Conservation (phyloP, 1,284 basidiomycete genomes). For the Moesziomyces aphidis region DNA sequence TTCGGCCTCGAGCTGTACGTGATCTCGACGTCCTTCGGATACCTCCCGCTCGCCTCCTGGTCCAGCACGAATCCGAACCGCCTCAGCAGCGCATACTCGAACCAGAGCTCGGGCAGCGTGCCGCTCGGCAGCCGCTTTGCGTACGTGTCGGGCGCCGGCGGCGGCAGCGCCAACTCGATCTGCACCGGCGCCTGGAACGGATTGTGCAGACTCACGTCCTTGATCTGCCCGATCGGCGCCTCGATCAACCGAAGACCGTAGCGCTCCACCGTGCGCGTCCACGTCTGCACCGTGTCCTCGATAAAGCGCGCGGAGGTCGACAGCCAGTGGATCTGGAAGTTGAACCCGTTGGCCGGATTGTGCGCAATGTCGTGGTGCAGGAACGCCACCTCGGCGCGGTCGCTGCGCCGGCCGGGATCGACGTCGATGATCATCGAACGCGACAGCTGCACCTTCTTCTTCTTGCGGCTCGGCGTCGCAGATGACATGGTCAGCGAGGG, state of each 20-base stretch:
- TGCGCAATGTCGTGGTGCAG: conserved; percentile 66
- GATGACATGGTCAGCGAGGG: conserved; percentile 30
- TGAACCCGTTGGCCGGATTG: conserved; percentile 67
- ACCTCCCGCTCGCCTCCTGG: conserved; percentile 60
- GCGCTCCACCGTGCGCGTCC: conserved; percentile 85
- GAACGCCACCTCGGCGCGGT: conserved; percentile 65
- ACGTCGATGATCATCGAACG: conserved; percentile 63
- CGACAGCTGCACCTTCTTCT: conserved; percentile 56
- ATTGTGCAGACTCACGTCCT: conserved; percentile 62
- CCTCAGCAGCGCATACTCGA: conserved; percentile 63
- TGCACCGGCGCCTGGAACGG: conserved; percentile 65
- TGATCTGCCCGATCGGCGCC: conserved; percentile 67
- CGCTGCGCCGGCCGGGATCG: conserved; percentile 57
- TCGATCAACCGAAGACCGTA: conserved; percentile 94
- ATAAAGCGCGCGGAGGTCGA: conserved; percentile 95
- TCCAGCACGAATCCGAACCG: conserved; percentile 65
- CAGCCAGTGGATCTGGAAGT: conserved; percentile 90
- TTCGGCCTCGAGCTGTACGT: conserved; percentile 63
- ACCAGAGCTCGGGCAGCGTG: conserved; percentile 54
- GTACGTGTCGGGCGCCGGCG: conserved; percentile 55
- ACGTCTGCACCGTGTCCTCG: conserved; percentile 86
- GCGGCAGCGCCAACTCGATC: conserved; percentile 60
- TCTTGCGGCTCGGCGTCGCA: conserved; percentile 15
- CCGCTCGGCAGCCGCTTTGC: conserved; percentile 37
- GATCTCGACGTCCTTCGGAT: conserved; percentile 55